These are phyloP conservation scores for Lentinula guzmanii DNA, from an alignment of 768 basidiomycete genomes.

Conservation along the genomic window DNA sequence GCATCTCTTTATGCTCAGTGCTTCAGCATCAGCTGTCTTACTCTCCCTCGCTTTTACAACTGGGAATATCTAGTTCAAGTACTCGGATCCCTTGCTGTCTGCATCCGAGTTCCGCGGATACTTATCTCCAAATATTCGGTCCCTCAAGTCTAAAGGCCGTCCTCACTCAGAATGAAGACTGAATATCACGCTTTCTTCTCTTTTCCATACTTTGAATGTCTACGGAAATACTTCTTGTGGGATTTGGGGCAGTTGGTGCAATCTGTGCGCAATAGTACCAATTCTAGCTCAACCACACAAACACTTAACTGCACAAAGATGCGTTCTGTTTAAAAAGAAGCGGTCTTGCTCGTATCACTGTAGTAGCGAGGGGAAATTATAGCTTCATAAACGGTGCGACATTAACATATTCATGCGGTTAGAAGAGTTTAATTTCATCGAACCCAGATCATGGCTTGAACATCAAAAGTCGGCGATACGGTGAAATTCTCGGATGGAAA, in stretches of 20 bases:
- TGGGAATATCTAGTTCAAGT: no score
- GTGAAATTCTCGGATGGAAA: slow-evolving; percentile 6
- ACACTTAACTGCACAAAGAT: slow-evolving; percentile 28
- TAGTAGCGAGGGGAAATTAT: slow-evolving; percentile 70
- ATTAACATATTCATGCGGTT: not conserved
- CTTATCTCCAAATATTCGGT: not conserved
- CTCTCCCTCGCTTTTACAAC: no score
- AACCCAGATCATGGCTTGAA: slow-evolving; percentile 1
- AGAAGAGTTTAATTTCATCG: not conserved
- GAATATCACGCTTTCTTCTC: not conserved
- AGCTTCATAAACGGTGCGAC: slow-evolving; percentile 38
- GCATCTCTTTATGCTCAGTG: no score
- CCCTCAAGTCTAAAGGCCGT: no score
- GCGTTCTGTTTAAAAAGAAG: slow-evolving; percentile 50
- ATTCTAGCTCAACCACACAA: not conserved
- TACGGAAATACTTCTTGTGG: slow-evolving; percentile 52
- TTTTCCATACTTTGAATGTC: not conserved
- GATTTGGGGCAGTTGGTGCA: slow-evolving; percentile 61
- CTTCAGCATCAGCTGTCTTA: no score
- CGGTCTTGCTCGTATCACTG: slow-evolving; percentile 59
- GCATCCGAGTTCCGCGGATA: not conserved
- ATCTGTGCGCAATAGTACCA: slow-evolving; percentile 39
- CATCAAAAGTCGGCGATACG: slow-evolving; percentile 5
- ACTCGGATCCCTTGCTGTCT: not conserved
- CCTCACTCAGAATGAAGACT: no score